A percentile compares a stretch with the other conserved stretches of the same genome.
These are phyloP conservation scores for Oidiodendron maius DNA, from an alignment of 495 filamentous ascomycete species.

Conservation along the genomic window DNA sequence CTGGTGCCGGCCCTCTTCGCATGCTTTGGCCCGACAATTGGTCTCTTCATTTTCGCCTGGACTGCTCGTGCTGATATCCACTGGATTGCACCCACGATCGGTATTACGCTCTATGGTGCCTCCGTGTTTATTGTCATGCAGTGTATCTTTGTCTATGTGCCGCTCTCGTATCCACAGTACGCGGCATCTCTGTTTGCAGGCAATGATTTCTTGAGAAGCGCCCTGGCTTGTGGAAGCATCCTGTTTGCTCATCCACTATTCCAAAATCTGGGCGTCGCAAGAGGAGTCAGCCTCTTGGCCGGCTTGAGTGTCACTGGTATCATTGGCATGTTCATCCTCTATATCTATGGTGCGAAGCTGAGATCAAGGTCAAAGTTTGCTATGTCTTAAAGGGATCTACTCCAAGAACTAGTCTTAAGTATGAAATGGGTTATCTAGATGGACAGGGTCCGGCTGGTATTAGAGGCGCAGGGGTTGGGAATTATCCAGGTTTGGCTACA, in stretches of 20 bases:
- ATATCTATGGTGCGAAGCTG: slow-evolving; percentile 28
- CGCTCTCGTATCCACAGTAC: slow-evolving; percentile 31
- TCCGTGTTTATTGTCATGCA: slow-evolving; percentile 54
- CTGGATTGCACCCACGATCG: slow-evolving; percentile 29
- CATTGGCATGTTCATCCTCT: not conserved
- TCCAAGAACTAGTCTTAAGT: no score
- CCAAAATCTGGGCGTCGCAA: not conserved
- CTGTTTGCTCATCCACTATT: slow-evolving; percentile 32
- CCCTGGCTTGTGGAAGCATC: slow-evolving; percentile 40
- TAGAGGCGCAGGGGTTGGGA: no score
- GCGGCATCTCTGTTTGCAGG: slow-evolving; percentile 42
- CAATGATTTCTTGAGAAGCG: slow-evolving; percentile 36
- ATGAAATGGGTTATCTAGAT: no score
- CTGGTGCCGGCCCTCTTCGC: slow-evolving; percentile 49
- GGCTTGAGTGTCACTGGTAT: not conserved
- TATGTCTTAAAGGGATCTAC: no score
- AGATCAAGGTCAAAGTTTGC: no score
- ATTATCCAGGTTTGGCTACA: no score
- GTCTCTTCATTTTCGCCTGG: slow-evolving; percentile 58
- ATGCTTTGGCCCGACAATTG: slow-evolving; percentile 42
- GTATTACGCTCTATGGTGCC: slow-evolving; percentile 43
- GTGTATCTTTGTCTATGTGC: slow-evolving; percentile 35
- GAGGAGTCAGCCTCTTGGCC: not conserved
- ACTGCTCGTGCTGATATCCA: slow-evolving; percentile 27
- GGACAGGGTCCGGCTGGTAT: no score